Evolutionary conservation across 345 rosid genomes (phyloP).

Genomic region (Durio zibethinus): DNA sequence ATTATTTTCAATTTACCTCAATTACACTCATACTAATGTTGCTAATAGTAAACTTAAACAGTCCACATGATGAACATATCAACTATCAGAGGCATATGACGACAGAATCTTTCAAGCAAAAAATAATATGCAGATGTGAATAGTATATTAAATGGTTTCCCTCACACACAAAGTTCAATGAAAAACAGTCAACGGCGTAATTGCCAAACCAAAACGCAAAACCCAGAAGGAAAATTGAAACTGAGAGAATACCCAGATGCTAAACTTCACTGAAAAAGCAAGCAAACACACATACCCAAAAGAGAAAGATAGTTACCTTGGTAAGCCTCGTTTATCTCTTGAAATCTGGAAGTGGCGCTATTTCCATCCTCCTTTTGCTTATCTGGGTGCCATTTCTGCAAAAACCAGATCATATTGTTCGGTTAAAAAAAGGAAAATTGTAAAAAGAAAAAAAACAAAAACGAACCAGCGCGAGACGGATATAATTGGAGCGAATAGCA

Average conservation of each 20-base stretch:
- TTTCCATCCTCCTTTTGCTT: conserved; percentile 58
- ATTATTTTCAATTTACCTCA: neutral
- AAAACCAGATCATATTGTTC: conserved; percentile 6
- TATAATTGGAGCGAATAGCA: conserved; percentile 82
- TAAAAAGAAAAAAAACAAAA: neutral
- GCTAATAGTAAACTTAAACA: neutral
- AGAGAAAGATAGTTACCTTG: conserved; percentile 44
- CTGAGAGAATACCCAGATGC: neutral
- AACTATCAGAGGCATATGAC: neutral
- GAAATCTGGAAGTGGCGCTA: conserved; percentile 71
- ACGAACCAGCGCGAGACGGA: conserved; percentile 83
- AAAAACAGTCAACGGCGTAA: neutral
- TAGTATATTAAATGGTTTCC: neutral
- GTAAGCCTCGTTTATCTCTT: conserved; percentile 97
- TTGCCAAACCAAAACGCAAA: neutral
- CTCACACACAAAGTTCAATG: neutral
- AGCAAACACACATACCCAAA: neutral
- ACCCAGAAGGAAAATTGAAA: neutral
- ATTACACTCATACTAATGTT: neutral
- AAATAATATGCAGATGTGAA: neutral
- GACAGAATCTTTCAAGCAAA: neutral
- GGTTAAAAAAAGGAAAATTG: neutral
- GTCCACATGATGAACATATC: neutral
- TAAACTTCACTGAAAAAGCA: neutral
- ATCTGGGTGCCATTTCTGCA: conserved; percentile 97